A percentile compares a stretch with the other conserved stretches of the same genome.
phyloP scores from a whole-genome alignment of 768 basidiomycete species.

The Holtermannia corniformis region DNA sequence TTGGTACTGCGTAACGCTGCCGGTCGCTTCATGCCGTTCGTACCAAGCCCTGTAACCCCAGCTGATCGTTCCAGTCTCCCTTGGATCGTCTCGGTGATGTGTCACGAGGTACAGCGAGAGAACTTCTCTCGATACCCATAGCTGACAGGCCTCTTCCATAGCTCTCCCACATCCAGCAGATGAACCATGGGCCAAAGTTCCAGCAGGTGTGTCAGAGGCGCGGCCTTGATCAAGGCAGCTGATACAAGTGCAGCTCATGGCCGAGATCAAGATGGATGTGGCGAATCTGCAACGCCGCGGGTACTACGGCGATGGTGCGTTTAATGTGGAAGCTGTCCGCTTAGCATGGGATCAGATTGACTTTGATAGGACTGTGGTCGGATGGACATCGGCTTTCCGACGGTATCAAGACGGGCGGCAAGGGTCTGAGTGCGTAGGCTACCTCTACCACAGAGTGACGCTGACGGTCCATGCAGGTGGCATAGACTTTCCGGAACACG shows the following conservation, averaged over 20 bases:
- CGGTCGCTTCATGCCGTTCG: background rate
- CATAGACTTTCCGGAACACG: slow-evolving; percentile 38
- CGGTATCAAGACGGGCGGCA: slow-evolving; percentile 26
- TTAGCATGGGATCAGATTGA: background rate
- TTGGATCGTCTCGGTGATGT: slow-evolving; percentile 38
- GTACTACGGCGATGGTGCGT: slow-evolving; percentile 38
- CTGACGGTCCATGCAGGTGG: slow-evolving; percentile 9
- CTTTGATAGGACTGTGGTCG: slow-evolving; percentile 33
- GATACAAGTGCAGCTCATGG: slow-evolving; percentile 19
- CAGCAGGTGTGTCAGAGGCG: slow-evolving; percentile 20
- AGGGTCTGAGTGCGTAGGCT: slow-evolving; percentile 16
- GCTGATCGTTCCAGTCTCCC: slow-evolving; percentile 12
- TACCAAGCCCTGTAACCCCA: background rate
- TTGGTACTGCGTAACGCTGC: background rate
- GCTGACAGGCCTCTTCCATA: background rate
- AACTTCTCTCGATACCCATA: background rate
- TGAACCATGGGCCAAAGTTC: slow-evolving; percentile 38
- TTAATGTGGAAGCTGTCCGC: background rate
- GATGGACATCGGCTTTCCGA: slow-evolving; percentile 32
- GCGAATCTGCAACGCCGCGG: slow-evolving; percentile 27
- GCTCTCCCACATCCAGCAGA: slow-evolving; percentile 23
- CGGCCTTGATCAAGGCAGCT: background rate
- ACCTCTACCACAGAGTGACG: background rate
- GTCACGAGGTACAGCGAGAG: slow-evolving; percentile 39
- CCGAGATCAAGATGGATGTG: slow-evolving; percentile 34